These are phyloP conservation scores for Vigna hirtella DNA, from an alignment of 306 rosid genomes.

Conservation along the genomic window DNA sequence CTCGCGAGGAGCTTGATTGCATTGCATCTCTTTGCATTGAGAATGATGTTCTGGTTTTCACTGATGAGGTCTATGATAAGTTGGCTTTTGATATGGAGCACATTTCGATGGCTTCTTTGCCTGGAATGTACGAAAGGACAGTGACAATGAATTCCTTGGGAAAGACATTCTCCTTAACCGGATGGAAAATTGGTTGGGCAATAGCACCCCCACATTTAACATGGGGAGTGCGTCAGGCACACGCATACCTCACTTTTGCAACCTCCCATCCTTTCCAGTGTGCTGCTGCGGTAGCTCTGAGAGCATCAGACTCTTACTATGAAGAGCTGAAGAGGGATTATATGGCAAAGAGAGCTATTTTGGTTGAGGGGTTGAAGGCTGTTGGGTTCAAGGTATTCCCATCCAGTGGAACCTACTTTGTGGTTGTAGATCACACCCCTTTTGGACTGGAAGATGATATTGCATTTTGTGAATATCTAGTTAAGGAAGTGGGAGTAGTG, in stretches of 20 bases:
- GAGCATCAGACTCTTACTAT: constrained; percentile 89
- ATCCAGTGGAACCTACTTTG: constrained; percentile 89
- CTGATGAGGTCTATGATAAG: constrained; percentile 89
- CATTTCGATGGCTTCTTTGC: constrained; percentile 80
- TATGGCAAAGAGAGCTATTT: constrained; percentile 74
- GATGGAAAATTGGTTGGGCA: constrained; percentile 97
- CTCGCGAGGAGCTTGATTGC: constrained; percentile 62
- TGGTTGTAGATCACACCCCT: constrained; percentile 93
- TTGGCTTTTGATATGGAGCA: constrained; percentile 93
- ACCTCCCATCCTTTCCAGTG: constrained; percentile 90
- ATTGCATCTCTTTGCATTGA: constrained; percentile 66
- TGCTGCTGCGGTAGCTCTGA: constrained; percentile 87
- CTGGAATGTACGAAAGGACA: constrained; percentile 88
- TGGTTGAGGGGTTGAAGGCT: constrained; percentile 82
- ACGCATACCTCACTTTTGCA: constrained; percentile 76
- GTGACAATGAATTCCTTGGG: constrained; percentile 88
- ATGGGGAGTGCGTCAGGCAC: constrained; percentile 82
- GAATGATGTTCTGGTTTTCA: constrained; percentile 79
- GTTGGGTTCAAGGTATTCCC: constrained; percentile 90
- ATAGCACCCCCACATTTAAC: constrained; percentile 86
- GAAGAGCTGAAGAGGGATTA: constrained; percentile 80
- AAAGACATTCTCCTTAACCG: constrained; percentile 90
- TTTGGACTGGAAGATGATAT: constrained; percentile 84
- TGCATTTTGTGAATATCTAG: constrained; percentile 85
- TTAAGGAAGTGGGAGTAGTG: constrained; percentile 92